Base-by-base conservation (phyloP, 2,329 filamentous ascomycete genomes). In the Mariannaea elegans region DNA sequence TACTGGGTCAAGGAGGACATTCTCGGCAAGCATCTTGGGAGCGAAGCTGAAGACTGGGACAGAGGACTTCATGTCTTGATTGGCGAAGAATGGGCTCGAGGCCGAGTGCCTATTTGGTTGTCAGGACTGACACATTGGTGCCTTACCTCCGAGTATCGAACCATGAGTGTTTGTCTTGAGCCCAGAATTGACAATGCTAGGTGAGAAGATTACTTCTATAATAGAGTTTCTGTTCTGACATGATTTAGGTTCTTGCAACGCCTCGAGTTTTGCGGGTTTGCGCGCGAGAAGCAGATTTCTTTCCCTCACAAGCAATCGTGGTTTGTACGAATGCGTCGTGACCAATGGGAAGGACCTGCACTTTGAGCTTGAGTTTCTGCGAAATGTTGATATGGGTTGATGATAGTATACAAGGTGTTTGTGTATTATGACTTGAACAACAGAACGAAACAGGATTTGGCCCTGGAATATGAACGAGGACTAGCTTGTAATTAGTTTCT, bases 1-100 rank as follows among this genome's bases (percentile, higher is more conserved):
- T 99, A 99, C 78, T 99, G 95, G 94, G 93, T 95, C 3, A 97
- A 97, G 71, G 95, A 99, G 73, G 95, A 98, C 71, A 79, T 82
- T 0, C 75, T 99, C 1, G 93, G 92, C 0, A 84, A 83, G 46
- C 83, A 92, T 64, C 76, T 96, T 4, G 83, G 88, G 0, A 83
- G 83, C 19, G 83, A 85, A 3, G 87, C 88, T 0, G 86, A 85
- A 7, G 91, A 97, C 69, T 98, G 90, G 77, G 94, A 98, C 69
- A 83, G 95, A 7, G 95, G 95, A 0, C 78, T 98, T 16, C 95
- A 99, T 71, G 87, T 95, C 12, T 80, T 99, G 36, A 85, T 99
- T 3, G 95, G 95, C 1, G 95, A 98, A 77, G 89, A 97, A 69
- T 96, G 95, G 80, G 96, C 93, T 56, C 84, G 94, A 50, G 94